Base-by-base conservation (phyloP, 2,329 filamentous ascomycete species). In the Cryphonectria carpinicola region DNA sequence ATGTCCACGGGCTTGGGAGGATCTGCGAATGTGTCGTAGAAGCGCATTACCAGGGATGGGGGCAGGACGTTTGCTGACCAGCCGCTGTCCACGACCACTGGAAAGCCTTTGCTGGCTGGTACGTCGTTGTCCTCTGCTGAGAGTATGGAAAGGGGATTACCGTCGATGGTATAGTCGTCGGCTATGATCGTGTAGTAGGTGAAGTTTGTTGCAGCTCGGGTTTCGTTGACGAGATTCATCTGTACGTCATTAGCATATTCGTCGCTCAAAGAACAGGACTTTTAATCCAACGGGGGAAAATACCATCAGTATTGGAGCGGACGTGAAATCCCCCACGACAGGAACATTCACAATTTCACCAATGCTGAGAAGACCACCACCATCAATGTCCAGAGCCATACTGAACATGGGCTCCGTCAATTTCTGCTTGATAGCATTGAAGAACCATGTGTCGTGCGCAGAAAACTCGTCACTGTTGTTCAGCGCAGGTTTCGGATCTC, bases 11-110 rank as follows among this genome's bases (percentile, higher is more conserved):
- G 74, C 58, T 73, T 49, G 0, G 77, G 76, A 0, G 76, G 74
- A 0, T 74, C 73, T 25, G 73, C 72, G 52, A 78, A 78, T 4
- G 74, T 63, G 13, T 61, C 70, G 63, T 78, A 77, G 25, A 78
- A 67, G 11, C 62, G 46, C 11, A 70, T 68, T 25, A 76, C 75
- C 3, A 79, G 69, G 2, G 71, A 67, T 3, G 69, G 69, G 0
- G 71, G 71, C 4, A 72, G 63, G 11, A 71, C 62, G 32, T 63
- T 71, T 49, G 41, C 52, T 11, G 71, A 54, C 19, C 56, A 68
- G 22, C 71, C 71, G 41, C 69, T 72, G 37, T 72, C 71, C 4
- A 72, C 63, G 4, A 71, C 63, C 22, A 67, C 66, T n/a, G 71
- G 71, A 6, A 69, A 71, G 22, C 43, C 17, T 3, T 19, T 4